phyloP scores from a whole-genome alignment of 225 moss, liverwort and hornwort species.

The Asterella californica region DNA sequence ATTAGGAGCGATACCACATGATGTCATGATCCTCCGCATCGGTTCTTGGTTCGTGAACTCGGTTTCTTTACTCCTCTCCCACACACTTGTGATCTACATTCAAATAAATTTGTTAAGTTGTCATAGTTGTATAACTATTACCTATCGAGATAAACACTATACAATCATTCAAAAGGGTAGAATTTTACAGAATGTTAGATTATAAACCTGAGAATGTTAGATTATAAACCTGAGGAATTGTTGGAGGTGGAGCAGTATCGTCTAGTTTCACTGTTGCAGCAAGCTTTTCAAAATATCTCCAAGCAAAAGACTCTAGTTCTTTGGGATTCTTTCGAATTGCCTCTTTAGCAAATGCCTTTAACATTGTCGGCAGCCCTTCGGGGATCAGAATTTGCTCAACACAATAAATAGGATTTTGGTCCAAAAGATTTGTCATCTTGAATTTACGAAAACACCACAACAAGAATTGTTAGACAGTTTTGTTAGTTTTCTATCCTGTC shows the following conservation, averaged over 20 bases:
- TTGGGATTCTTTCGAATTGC: constrained; percentile 71
- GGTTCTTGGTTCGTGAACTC: constrained; percentile 77
- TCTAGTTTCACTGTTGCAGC: constrained; percentile 71
- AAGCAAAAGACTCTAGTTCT: constrained; percentile 76
- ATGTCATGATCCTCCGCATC: constrained; percentile 50
- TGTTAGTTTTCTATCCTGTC: no score
- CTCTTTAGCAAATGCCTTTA: constrained; percentile 85
- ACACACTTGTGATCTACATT: constrained; percentile 51
- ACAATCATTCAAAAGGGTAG: background rate
- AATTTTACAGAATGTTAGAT: background rate
- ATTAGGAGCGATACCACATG: constrained; percentile 52
- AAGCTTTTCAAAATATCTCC: constrained; percentile 72
- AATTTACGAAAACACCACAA: background rate
- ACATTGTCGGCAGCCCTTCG: constrained; percentile 68
- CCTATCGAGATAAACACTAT: background rate
- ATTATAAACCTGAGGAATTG: constrained; percentile 38
- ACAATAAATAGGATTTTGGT: constrained; percentile 93
- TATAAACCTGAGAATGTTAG: background rate
- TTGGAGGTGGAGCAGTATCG: constrained; percentile 61
- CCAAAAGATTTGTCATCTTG: constrained; percentile 53
- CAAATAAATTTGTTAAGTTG: background rate
- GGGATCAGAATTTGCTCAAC: constrained; percentile 94
- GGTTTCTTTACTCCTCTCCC: constrained; percentile 66
- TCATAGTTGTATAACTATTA: background rate
- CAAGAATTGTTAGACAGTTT: no score